Percentiles rank a stretch among this genome's conserved stretches.
phyloP scores from a whole-genome alignment of 164 flowering plant species.

The Vitis rupestris region DNA sequence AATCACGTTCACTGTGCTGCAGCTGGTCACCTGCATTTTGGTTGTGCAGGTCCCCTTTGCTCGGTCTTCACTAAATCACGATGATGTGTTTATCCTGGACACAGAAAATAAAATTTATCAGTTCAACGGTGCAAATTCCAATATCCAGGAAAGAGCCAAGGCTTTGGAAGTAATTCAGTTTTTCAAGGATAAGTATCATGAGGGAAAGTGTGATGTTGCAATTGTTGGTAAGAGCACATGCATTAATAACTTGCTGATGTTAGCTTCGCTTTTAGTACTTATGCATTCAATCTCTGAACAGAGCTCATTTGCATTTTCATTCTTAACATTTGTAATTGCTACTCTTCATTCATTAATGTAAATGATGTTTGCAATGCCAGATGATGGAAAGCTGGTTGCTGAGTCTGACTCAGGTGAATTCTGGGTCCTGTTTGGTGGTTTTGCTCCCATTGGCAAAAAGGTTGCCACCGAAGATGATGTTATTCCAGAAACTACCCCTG shows the following conservation, averaged over 20 bases:
- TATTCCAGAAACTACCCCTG: constrained; percentile 72
- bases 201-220: constrained; percentile 90
- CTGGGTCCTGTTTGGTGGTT: constrained; percentile 98
- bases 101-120: constrained; percentile 87
- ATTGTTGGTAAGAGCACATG: constrained; percentile 68
- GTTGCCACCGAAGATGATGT: constrained; percentile 81
- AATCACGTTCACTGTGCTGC: no score
- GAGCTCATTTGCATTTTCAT: neutral
- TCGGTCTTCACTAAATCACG: constrained; percentile 93
- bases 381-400: constrained; percentile 92
- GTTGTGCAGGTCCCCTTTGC: constrained; percentile 84
- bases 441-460: constrained; percentile 97
- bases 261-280: neutral
- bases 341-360: neutral
- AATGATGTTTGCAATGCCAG: constrained; percentile 33
- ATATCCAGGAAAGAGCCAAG: constrained; percentile 97
- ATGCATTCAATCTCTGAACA: neutral
- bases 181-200: constrained; percentile 91
- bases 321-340: neutral
- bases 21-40: constrained; percentile 3
- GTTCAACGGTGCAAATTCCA: constrained; percentile 98
- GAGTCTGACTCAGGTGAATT: constrained; percentile 98
- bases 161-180: constrained; percentile 95
- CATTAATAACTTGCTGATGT: neutral
- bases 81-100: constrained; percentile 97